phyloP scores from a whole-genome alignment of 1,284 basidiomycete species.

The Heimioporus retisporus region DNA sequence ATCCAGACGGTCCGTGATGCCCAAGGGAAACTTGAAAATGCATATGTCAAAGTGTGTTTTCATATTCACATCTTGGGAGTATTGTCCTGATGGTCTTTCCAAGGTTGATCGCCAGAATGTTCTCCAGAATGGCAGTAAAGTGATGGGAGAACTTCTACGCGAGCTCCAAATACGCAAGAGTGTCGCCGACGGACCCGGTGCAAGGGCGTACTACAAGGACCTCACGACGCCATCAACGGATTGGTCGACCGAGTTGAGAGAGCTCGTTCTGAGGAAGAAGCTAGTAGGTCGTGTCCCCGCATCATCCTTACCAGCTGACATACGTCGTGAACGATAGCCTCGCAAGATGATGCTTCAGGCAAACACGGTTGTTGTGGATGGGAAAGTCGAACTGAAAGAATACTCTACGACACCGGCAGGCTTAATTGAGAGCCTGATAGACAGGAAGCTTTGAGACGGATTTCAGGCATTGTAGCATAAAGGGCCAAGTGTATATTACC shows the following conservation, averaged over 20 bases:
- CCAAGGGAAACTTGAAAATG: slow-evolving; percentile 70
- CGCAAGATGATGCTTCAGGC: slow-evolving; percentile 88
- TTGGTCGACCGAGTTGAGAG: slow-evolving; percentile 81
- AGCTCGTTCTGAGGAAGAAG: slow-evolving; percentile 84
- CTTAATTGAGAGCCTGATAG: slow-evolving; percentile 84
- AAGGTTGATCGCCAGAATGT: slow-evolving; percentile 80
- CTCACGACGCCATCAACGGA: slow-evolving; percentile 77
- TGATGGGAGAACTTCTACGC: slow-evolving; percentile 77
- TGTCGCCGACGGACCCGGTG: slow-evolving; percentile 83
- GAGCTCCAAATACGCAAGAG: slow-evolving; percentile 87
- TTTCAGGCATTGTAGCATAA: not conserved
- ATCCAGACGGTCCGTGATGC: slow-evolving; percentile 73
- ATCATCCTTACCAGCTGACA: not conserved
- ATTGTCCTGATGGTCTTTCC: not conserved
- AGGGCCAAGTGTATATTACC: not conserved
- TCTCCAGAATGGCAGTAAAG: slow-evolving; percentile 69
- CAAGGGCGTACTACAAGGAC: slow-evolving; percentile 78
- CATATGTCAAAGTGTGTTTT: slow-evolving; percentile 70
- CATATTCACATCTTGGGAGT: not conserved
- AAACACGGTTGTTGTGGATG: slow-evolving; percentile 75
- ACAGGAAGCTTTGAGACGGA: slow-evolving; percentile 64
- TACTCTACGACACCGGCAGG: slow-evolving; percentile 79
- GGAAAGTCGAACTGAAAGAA: slow-evolving; percentile 78
- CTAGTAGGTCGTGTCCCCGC: slow-evolving; percentile 56
- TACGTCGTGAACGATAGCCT: slow-evolving; percentile 55